A percentile compares a stretch with the other conserved stretches of the same genome.
These are phyloP conservation scores for Sphagnum magellanicum DNA, from an alignment of 228 moss, liverwort and hornwort genomes.

Conservation along the genomic window DNA sequence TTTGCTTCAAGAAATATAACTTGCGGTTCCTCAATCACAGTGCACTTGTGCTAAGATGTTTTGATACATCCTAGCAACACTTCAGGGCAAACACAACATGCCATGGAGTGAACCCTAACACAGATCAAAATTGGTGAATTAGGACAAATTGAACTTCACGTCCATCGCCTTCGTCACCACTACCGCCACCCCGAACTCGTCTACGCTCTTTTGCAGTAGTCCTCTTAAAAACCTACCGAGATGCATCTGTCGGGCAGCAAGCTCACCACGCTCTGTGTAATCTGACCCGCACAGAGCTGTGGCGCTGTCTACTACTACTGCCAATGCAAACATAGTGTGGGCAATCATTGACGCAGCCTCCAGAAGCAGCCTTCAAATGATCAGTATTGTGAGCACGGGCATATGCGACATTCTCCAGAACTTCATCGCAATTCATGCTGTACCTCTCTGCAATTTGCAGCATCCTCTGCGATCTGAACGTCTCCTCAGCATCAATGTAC, in stretches of 20 bases:
- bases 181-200: constrained; percentile 91
- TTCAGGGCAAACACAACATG: too few species aligned
- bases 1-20: too few species aligned
- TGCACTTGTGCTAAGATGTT: too few species aligned
- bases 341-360: constrained; percentile 97
- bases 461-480: constrained; percentile 77
- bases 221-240: constrained; percentile 72
- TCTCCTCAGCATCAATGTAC: constrained; percentile 89
- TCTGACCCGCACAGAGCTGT: constrained; percentile 88
- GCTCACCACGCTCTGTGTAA: constrained; percentile 81
- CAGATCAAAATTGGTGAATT: too few species aligned
- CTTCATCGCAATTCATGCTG: constrained; percentile 78
- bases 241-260: constrained; percentile 82
- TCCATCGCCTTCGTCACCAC: constrained; percentile 93
- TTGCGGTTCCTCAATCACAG: too few species aligned
- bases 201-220: constrained; percentile 79
- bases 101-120: too few species aligned
- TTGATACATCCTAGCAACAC: too few species aligned
- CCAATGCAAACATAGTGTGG: constrained; percentile 77
- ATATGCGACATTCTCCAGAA: constrained; percentile 90
- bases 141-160: constrained; percentile 5
- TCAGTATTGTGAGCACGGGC: constrained; percentile 90
- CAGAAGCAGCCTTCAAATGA: constrained; percentile 72
- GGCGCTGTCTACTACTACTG: constrained; percentile 77
- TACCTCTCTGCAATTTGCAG: constrained; percentile 88